These are phyloP conservation scores for Colletotrichum simmondsii DNA, from an alignment of 2,329 filamentous ascomycete genomes.

Conservation along the genomic window DNA sequence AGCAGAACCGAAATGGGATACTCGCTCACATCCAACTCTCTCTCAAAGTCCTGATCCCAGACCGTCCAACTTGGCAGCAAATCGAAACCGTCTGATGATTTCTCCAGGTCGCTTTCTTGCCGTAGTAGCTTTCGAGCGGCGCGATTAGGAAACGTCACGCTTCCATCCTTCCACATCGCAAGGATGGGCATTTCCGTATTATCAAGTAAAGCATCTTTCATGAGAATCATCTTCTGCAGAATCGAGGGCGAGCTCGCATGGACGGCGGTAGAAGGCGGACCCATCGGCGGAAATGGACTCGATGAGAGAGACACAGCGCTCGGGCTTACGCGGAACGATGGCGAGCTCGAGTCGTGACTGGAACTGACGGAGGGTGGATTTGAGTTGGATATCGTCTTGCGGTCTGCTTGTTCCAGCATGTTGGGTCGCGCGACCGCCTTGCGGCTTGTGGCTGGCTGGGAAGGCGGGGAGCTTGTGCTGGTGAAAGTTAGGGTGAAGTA, in stretches of 20 bases:
- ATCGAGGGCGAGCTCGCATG: conserved; percentile 71
- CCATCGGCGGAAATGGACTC: conserved; percentile 73
- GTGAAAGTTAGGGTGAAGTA: conserved; percentile 84
- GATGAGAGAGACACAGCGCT: conserved; percentile 62
- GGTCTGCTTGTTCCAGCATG: conserved; percentile 58
- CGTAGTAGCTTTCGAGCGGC: conserved; percentile 67
- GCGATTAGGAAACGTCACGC: conserved; percentile 78
- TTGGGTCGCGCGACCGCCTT: conserved; percentile 52
- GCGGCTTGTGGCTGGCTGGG: conserved; percentile 45
- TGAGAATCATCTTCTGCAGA: conserved; percentile 77
- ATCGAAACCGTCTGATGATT: conserved; percentile 60
- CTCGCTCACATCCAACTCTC: conserved; percentile 66
- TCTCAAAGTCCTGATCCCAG: conserved; percentile 75
- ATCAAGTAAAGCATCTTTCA: conserved; percentile 83
- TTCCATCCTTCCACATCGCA: conserved; percentile 85
- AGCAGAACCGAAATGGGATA: conserved; percentile 75
- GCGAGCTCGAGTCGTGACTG: conserved; percentile 58
- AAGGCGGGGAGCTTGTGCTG: conserved; percentile 58
- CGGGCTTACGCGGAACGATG: conserved; percentile 60
- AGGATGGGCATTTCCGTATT: conserved; percentile 80
- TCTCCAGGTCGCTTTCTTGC: conserved; percentile 51
- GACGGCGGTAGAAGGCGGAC: conserved; percentile 68
- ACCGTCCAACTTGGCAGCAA: conserved; percentile 70
- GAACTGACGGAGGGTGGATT: conserved; percentile 60
- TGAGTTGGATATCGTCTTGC: conserved; percentile 54